Percentiles rank a stretch among this genome's conserved stretches.
Evolutionary conservation across 306 rosid genomes (phyloP).

Genomic region (Geum urbanum): DNA sequence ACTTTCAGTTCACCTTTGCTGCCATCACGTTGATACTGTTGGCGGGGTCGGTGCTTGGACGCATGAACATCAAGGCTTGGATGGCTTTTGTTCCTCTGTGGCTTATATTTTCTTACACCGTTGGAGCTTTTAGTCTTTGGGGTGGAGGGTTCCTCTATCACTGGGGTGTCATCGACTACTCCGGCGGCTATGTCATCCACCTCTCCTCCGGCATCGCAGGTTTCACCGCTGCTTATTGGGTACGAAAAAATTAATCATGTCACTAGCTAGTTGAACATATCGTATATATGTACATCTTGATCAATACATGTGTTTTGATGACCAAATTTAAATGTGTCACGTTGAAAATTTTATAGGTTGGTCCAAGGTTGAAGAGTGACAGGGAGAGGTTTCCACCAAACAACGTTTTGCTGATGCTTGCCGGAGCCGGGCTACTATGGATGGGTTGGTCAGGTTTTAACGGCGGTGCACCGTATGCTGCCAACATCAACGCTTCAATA

Average conservation of each 20-base stretch:
- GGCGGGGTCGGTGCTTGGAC: slow-evolving; percentile 81
- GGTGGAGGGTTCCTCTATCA: slow-evolving; percentile 86
- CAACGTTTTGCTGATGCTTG: slow-evolving; percentile 77
- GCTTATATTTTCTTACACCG: slow-evolving; percentile 78
- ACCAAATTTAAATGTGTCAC: neutral
- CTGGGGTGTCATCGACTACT: slow-evolving; percentile 87
- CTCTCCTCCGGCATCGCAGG: slow-evolving; percentile 85
- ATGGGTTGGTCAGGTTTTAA: slow-evolving; percentile 98
- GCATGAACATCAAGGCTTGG: slow-evolving; percentile 92
- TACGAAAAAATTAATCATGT: slow-evolving; percentile 17
- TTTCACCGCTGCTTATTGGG: slow-evolving; percentile 89
- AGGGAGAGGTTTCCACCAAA: slow-evolving; percentile 91
- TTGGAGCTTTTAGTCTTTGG: slow-evolving; percentile 81
- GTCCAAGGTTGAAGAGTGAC: slow-evolving; percentile 78
- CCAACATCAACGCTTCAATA: slow-evolving; percentile 54
- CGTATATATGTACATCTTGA: neutral
- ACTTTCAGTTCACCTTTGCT: slow-evolving; percentile 80
- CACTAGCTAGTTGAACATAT: no score
- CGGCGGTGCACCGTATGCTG: slow-evolving; percentile 90
- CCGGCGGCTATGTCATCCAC: slow-evolving; percentile 91
- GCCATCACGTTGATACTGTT: slow-evolving; percentile 71
- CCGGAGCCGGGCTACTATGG: slow-evolving; percentile 82
- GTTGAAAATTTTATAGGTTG: slow-evolving; percentile 41
- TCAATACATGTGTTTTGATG: neutral
- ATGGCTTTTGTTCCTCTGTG: slow-evolving; percentile 96